Evolutionary conservation across 2,329 filamentous ascomycete genomes (phyloP).

Genomic region (Aspergillus cejpii): DNA sequence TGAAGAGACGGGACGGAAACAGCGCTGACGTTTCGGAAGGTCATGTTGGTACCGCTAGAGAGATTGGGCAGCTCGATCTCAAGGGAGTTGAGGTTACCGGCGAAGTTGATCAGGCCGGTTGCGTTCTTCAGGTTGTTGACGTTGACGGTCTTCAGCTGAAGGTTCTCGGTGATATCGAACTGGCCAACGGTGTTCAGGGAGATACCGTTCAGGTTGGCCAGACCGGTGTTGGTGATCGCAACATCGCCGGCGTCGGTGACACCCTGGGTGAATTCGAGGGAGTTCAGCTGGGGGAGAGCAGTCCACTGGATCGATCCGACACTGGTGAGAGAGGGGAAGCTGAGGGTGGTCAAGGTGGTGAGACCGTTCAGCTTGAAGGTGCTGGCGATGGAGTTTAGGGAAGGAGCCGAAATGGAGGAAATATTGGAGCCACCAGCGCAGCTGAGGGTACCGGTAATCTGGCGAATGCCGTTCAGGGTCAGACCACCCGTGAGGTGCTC

Average conservation of each 20-base stretch:
- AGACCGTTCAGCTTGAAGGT: slow-evolving; percentile 63
- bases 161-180: slow-evolving; percentile 88
- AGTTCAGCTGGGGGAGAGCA: slow-evolving; percentile 60
- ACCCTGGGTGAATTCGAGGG: slow-evolving; percentile 55
- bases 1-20: slow-evolving; percentile 67
- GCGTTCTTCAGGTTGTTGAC: slow-evolving; percentile 70
- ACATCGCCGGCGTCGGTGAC: slow-evolving; percentile 64
- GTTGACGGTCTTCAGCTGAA: slow-evolving; percentile 65
- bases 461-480: slow-evolving; percentile 53
- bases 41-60: slow-evolving; percentile 69
- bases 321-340: slow-evolving; percentile 57
- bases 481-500: slow-evolving; percentile 52
- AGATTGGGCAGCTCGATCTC: slow-evolving; percentile 71
- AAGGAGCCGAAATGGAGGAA: slow-evolving; percentile 54
- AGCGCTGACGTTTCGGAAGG: slow-evolving; percentile 69
- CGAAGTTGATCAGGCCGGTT: slow-evolving; percentile 62
- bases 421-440: slow-evolving; percentile 54
- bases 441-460: slow-evolving; percentile 53
- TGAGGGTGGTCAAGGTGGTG: slow-evolving; percentile 61
- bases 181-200: slow-evolving; percentile 64
- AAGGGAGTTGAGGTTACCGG: slow-evolving; percentile 70
- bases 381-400: slow-evolving; percentile 60
- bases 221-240: slow-evolving; percentile 76
- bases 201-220: slow-evolving; percentile 72
- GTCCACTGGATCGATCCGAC: slow-evolving; percentile 65